Evolutionary conservation across 192 early-diverging fungal genomes (phyloP), one percentile per base, ranked within the genome.

Genomic region (Coemansia sp.): DNA sequence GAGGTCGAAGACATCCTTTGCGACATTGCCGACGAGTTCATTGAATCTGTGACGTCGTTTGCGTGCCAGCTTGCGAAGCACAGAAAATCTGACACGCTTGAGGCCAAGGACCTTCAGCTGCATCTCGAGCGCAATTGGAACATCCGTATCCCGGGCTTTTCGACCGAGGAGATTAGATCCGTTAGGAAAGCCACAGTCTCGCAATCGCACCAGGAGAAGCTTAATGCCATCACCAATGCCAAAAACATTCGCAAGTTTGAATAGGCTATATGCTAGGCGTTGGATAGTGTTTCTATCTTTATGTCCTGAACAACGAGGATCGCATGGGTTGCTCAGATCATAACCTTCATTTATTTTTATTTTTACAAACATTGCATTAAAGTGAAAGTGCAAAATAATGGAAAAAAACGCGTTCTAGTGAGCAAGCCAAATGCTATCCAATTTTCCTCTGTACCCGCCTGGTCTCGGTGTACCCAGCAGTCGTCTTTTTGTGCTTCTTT

Each of bases 51-150:
- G 0, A 91, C 91, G 2, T 80, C 87, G 62, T 92, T 93, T 78
- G 92, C 90, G 2, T 92, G 92, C 77, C 87, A 90, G 65, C 72
- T 94, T 51, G 94, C 94, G 14, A 92, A 90, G 66, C 94, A 95
- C 76, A 85, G 94, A 49, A 88, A 89, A 60, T 90, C 92, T 6
- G 81, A 87, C 57, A 88, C 88, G 23, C 66, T 93, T 38, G 91
- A 93, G 70, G 89, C 92, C n/a, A 92, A 92, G 72, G 94, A 95
- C 73, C 74, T 95, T 41, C 91, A 95, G 68, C 81, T 95, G 60
- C 90, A 93, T 62, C 80, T 95, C 85, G 93, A 95, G 81, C 87
- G 92, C 18, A 95, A 92, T 68, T 95, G 91, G 92, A 95, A 93
- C 60, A 90, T 95, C 56, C 89, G 93, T 57, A 92, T 95, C 69